Percentiles rank a stretch among this genome's conserved stretches.
Conservation (phyloP, 768 basidiomycete species). For the Tephrocybe sp. region DNA sequence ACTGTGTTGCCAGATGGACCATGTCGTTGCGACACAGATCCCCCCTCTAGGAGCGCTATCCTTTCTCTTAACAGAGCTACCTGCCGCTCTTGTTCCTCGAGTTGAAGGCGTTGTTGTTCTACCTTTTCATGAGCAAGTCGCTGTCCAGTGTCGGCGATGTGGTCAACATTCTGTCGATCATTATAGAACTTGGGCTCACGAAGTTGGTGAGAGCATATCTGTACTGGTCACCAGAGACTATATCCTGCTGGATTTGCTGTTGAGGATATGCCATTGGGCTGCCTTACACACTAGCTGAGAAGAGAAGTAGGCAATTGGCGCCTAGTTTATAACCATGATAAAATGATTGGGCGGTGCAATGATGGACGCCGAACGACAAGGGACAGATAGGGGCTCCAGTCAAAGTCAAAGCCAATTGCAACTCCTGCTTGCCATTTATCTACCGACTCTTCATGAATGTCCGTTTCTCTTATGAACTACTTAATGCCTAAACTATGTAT, state of each 20-base stretch:
- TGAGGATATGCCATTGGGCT: constrained; percentile 26
- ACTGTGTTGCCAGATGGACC: constrained; percentile 62
- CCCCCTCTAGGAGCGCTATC: constrained; percentile 75
- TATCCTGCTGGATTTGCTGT: constrained; percentile 33
- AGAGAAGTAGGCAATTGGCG: too few relatives aligned
- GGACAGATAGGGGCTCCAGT: too few relatives aligned
- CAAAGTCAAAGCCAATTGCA: too few relatives aligned
- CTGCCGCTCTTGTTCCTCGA: constrained; percentile 83
- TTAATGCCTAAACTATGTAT: constrained; percentile 43
- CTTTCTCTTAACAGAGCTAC: constrained; percentile 71
- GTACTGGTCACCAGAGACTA: constrained; percentile 66
- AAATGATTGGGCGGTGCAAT: not conserved
- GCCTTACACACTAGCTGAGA: not conserved
- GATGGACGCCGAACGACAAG: not conserved
- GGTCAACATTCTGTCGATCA: not conserved
- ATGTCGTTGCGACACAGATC: constrained; percentile 38
- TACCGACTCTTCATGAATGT: not conserved
- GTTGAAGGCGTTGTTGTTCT: constrained; percentile 74
- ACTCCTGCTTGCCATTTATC: too few relatives aligned
- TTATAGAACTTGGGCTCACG: constrained; percentile 43
- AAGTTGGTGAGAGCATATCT: constrained; percentile 85
- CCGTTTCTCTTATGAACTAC: too few relatives aligned
- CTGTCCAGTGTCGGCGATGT: constrained; percentile 31
- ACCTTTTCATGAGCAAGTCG: constrained; percentile 89
- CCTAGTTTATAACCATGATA: too few relatives aligned